Evolutionary conservation across 192 early-diverging fungal genomes (phyloP).

Genomic region (Entomortierella beljakovae): DNA sequence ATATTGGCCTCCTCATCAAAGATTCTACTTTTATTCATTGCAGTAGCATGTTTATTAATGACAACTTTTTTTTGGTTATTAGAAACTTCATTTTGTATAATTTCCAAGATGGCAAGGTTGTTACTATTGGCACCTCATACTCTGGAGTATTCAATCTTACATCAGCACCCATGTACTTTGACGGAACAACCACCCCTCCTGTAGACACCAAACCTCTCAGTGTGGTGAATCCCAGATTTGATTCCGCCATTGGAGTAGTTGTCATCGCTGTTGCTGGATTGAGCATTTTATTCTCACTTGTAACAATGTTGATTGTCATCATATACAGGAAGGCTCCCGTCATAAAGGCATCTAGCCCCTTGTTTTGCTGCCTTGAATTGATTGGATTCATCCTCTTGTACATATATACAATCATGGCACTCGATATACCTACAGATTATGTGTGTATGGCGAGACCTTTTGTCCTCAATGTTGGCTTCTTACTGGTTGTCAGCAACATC

Average conservation of each 20-base stretch:
- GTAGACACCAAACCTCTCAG: constrained; percentile 28
- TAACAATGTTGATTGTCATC: constrained; percentile 51
- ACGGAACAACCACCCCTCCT: constrained; percentile 41
- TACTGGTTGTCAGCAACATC: constrained; percentile 60
- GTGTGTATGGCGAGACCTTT: constrained; percentile 51
- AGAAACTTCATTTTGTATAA: constrained; percentile 58
- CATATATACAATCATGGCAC: constrained; percentile 30
- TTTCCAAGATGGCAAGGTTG: constrained; percentile 41
- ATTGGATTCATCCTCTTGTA: constrained; percentile 53
- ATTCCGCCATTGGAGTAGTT: constrained; percentile 33
- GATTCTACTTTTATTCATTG: background rate
- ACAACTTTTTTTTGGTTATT: constrained; percentile 3
- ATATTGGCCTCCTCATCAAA: background rate
- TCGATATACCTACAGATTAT: constrained; percentile 31
- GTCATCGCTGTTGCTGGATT: constrained; percentile 38
- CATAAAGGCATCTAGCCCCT: constrained; percentile 58
- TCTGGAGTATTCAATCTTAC: constrained; percentile 43
- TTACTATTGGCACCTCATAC: constrained; percentile 47
- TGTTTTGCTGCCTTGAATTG: constrained; percentile 60
- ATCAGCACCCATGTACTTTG: constrained; percentile 53
- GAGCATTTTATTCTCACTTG: constrained; percentile 35
- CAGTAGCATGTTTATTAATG: background rate
- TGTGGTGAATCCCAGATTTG: constrained; percentile 45
- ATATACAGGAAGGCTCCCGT: constrained; percentile 48
- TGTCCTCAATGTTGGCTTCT: constrained; percentile 50